Evolutionary conservation across 2,329 filamentous ascomycete genomes (phyloP).

Genomic region (Zasmidium cellare): DNA sequence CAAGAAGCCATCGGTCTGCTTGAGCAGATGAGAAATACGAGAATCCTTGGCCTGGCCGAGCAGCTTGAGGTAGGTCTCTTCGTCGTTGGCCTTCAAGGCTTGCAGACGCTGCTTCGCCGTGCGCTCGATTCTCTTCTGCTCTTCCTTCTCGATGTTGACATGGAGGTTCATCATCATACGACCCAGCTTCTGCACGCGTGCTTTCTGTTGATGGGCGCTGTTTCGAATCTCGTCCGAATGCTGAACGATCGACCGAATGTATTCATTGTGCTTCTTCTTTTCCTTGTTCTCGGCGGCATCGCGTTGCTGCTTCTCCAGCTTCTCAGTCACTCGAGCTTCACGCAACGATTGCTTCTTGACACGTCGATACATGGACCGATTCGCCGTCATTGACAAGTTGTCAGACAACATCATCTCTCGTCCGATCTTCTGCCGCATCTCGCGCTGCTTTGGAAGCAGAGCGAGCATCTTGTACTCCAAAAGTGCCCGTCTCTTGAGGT

Average conservation of each 20-base stretch:
- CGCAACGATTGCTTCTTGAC: conserved; percentile 97
- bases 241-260: conserved; percentile 80
- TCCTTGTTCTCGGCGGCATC: conserved; percentile 94
- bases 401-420: conserved; percentile 94
- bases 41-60: conserved; percentile 99
- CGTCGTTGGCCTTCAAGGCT: conserved; percentile 97
- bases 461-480: conserved; percentile 94
- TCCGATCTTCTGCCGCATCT: conserved; percentile 81
- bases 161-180: conserved; percentile 88
- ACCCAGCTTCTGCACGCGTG: conserved; percentile 80
- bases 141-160: conserved; percentile 96
- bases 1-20: conserved; percentile 96
- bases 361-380: conserved; percentile 83
- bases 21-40: conserved; percentile 94
- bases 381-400: conserved; percentile 95
- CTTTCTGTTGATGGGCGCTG: conserved; percentile 65
- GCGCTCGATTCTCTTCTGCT: conserved; percentile 96
- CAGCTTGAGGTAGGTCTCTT: conserved; percentile 97
- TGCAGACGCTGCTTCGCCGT: conserved; percentile 99
- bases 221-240: conserved; percentile 78
- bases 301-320: conserved; percentile 97
- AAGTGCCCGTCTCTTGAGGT: conserved; percentile 81
- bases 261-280: conserved; percentile 95
- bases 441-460: conserved; percentile 83
- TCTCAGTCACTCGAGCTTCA: conserved; percentile 96